A percentile compares a stretch with the other conserved stretches of the same genome.
These are phyloP conservation scores for Triglochin maritima DNA, from an alignment of 106 monocot species.

Conservation along the genomic window DNA sequence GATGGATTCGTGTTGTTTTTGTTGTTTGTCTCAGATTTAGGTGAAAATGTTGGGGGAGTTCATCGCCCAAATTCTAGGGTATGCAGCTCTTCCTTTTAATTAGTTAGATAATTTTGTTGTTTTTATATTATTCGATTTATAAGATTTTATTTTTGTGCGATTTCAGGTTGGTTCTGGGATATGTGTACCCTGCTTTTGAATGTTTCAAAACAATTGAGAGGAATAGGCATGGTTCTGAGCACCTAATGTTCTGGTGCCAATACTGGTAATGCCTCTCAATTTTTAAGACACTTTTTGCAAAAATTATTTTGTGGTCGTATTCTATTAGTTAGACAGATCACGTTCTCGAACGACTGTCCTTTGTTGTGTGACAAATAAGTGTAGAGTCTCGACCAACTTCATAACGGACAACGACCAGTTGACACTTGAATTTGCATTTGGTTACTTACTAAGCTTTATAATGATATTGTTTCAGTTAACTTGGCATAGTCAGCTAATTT, in stretches of 20 bases:
- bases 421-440: too few species aligned
- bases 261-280: constrained; percentile 37
- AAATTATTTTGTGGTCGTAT: background rate
- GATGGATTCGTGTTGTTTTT: background rate
- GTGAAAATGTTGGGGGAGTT: constrained; percentile 29
- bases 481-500: too few species aligned
- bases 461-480: too few species aligned
- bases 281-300: background rate
- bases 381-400: too few species aligned
- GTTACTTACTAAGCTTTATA: too few species aligned
- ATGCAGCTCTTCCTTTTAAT: background rate
- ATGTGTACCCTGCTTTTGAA: constrained; percentile 63
- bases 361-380: too few species aligned
- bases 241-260: constrained; percentile 68
- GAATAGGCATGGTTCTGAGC: constrained; percentile 14
- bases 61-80: constrained; percentile 22
- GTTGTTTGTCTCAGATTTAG: background rate
- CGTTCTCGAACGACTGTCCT: background rate
- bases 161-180: constrained; percentile 51
- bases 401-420: too few species aligned
- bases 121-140: background rate
- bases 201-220: constrained; percentile 61
- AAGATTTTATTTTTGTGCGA: background rate
- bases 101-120: background rate
- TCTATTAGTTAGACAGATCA: background rate